Evolutionary conservation across 169 alveolate genomes (phyloP).

Genomic region (Plasmodium relictum): DNA sequence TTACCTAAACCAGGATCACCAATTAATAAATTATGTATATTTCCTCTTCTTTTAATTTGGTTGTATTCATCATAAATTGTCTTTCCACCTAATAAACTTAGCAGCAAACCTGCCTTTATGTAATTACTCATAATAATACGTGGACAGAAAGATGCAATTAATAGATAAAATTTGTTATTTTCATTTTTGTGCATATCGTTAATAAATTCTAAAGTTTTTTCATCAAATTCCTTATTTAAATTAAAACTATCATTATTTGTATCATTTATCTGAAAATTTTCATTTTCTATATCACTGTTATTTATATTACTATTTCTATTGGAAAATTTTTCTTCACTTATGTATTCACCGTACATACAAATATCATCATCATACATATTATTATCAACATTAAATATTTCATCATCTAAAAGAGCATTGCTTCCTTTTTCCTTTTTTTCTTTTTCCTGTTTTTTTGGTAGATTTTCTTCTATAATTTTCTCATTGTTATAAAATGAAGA

Average conservation of each 20-base stretch:
- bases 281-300: background rate
- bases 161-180: conserved; percentile 80
- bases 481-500: no score
- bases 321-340: conserved; percentile 10
- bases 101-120: conserved; percentile 80
- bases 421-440: background rate
- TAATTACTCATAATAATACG: conserved; percentile 55
- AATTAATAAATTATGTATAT: conserved; percentile 78
- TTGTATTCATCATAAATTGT: conserved; percentile 77
- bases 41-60: conserved; percentile 79
- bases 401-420: background rate
- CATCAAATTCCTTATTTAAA: conserved; percentile 14
- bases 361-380: conserved; percentile 10
- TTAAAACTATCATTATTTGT: conserved; percentile 5
- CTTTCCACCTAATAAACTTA: conserved; percentile 82
- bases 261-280: background rate
- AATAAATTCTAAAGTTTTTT: conserved; percentile 61
- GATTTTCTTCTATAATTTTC: no score
- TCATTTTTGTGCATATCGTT: conserved; percentile 78
- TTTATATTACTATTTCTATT: background rate
- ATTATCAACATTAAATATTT: background rate
- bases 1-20: conserved; percentile 86
- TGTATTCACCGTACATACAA: conserved; percentile 59
- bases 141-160: conserved; percentile 82
- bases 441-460: background rate